A percentile compares a stretch with the other conserved stretches of the same genome.
Conservation (phyloP, 805 yeast species). For the Saccharomycopsis oosterbeekiorum region DNA sequence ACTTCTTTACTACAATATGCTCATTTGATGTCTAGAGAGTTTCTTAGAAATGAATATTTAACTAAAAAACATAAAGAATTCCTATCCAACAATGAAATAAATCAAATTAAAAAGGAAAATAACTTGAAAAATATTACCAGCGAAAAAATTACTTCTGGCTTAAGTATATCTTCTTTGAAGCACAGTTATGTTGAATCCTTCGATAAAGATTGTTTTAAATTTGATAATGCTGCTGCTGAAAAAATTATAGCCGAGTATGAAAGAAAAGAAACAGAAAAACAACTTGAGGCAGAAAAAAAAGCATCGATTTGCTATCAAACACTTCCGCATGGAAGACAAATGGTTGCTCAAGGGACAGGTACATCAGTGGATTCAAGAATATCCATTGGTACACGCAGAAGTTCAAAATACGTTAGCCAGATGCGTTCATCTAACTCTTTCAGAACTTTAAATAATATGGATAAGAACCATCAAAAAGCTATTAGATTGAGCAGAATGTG, state of each 20-base stretch:
- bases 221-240: neutral
- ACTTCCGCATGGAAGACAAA: neutral
- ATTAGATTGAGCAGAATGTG: slow-evolving; percentile 16
- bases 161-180: slow-evolving; percentile 7
- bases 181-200: neutral
- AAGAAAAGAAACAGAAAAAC: neutral
- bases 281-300: neutral
- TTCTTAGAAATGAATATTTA: slow-evolving; percentile 12
- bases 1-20: slow-evolving; percentile 18
- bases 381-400: neutral
- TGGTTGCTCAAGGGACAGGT: neutral
- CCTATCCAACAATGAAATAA: slow-evolving; percentile 2
- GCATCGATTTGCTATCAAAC: neutral
- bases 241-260: neutral
- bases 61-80: slow-evolving; percentile 14
- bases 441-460: neutral
- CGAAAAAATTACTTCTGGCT: neutral
- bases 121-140: neutral
- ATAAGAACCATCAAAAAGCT: slow-evolving; percentile 12
- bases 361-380: slow-evolving; percentile 1
- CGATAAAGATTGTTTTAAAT: neutral
- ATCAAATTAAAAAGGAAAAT: neutral
- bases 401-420: neutral
- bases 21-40: slow-evolving; percentile 11
- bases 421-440: neutral